Percentiles rank a stretch among this genome's conserved stretches.
Conservation (phyloP, 2,329 filamentous ascomycete species). For the Daldinia eschscholtzii region DNA sequence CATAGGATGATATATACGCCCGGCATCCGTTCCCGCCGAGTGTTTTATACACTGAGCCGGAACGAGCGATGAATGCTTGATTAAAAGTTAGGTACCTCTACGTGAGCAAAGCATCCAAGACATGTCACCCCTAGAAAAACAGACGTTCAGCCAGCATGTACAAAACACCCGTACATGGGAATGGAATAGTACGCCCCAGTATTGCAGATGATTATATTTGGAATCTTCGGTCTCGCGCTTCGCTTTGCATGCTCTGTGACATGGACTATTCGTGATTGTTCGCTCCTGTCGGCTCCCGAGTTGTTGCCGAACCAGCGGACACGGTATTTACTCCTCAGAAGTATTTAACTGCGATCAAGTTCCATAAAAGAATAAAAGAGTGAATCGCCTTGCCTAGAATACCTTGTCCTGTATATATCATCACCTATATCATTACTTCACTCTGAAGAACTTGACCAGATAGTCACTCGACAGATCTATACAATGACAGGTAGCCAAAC, state of each 20-base stretch:
- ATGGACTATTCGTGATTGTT: not conserved
- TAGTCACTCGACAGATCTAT: not conserved
- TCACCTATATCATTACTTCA: not conserved
- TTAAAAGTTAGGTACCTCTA: not conserved
- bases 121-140: not conserved
- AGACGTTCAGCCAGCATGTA: not conserved
- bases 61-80: not conserved
- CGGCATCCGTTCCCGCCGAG: too few relatives aligned
- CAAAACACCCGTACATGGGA: not conserved
- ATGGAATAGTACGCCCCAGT: too few relatives aligned
- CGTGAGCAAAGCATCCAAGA: not conserved
- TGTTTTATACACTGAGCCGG: too few relatives aligned
- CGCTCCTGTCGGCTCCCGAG: not conserved
- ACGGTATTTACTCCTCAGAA: not conserved
- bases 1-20: not conserved
- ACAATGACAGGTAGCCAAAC: conserved; percentile 19
- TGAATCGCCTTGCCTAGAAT: not conserved
- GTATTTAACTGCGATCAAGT: too few relatives aligned
- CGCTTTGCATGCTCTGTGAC: not conserved
- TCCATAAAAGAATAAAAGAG: not conserved
- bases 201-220: not conserved
- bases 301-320: not conserved
- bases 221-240: conserved; percentile 1
- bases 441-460: not conserved
- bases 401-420: not conserved